Evolutionary conservation across 208 protist genomes (phyloP).

Genomic region (Acanthamoeba quina): DNA sequence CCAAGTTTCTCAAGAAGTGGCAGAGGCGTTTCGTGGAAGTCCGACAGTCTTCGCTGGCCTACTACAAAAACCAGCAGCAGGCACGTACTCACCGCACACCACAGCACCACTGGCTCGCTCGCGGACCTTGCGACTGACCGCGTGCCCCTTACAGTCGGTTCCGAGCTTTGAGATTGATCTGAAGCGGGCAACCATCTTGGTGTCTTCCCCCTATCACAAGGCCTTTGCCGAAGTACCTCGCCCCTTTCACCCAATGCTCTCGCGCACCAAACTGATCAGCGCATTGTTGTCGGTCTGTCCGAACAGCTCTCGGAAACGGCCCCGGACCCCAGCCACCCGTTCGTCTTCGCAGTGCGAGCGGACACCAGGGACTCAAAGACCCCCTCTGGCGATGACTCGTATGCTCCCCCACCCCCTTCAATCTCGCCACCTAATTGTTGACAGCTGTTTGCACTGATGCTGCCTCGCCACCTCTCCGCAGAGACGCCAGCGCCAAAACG

Average conservation of each 20-base stretch:
- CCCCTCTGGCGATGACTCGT: neutral
- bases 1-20: constrained; percentile 29
- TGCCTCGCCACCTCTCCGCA: neutral
- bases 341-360: neutral
- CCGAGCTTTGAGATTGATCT: neutral
- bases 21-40: constrained; percentile 20
- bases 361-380: neutral
- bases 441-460: neutral
- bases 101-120: neutral
- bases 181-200: neutral
- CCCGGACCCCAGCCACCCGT: neutral
- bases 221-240: neutral
- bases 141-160: neutral
- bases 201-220: constrained; percentile 4
- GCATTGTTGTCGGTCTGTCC: neutral
- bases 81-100: neutral
- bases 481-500: neutral
- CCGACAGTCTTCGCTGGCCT: neutral
- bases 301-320: neutral
- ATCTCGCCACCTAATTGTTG: neutral
- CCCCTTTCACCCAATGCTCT: neutral
- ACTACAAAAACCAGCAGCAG: constrained; percentile 53
- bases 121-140: neutral
- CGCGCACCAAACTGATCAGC: neutral
- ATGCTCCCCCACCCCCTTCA: neutral